Conservation (phyloP, 2,329 filamentous ascomycete species). For the Ascochyta lentis region DNA sequence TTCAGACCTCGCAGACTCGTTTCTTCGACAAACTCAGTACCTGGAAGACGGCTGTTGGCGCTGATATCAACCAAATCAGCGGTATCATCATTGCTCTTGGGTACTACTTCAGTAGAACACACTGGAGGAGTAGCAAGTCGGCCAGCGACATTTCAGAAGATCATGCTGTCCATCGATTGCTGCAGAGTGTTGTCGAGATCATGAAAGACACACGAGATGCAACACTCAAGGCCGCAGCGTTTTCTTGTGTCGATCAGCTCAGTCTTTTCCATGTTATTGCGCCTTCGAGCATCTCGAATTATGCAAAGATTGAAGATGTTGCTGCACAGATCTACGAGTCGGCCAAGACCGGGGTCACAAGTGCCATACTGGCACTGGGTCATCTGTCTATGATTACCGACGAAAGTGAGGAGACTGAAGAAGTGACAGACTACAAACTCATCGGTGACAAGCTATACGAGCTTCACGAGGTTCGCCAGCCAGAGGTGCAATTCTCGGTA, state of each 20-base stretch:
- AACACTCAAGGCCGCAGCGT: slow-evolving; percentile 63
- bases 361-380: slow-evolving; percentile 81
- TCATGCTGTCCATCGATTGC: slow-evolving; percentile 51
- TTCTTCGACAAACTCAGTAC: slow-evolving; percentile 56
- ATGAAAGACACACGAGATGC: slow-evolving; percentile 62
- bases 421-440: slow-evolving; percentile 52
- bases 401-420: slow-evolving; percentile 45
- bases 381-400: slow-evolving; percentile 71
- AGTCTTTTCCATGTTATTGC: slow-evolving; percentile 64
- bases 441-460: slow-evolving; percentile 74
- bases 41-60: slow-evolving; percentile 68
- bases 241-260: slow-evolving; percentile 66
- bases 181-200: slow-evolving; percentile 58
- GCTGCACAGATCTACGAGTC: slow-evolving; percentile 69
- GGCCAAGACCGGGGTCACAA: slow-evolving; percentile 81
- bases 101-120: slow-evolving; percentile 64
- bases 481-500: slow-evolving; percentile 88
- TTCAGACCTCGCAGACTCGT: slow-evolving; percentile 53
- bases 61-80: slow-evolving; percentile 64
- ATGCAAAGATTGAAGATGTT: slow-evolving; percentile 55
- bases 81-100: slow-evolving; percentile 66
- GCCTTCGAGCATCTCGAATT: slow-evolving; percentile 47
- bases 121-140: slow-evolving; percentile 55
- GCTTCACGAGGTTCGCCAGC: slow-evolving; percentile 82
- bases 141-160: slow-evolving; percentile 34